Percentiles rank a stretch among this genome's conserved stretches.
Evolutionary conservation across 2,329 filamentous ascomycete species (phyloP).

Genomic region (Diaporthe citrichinensis): DNA sequence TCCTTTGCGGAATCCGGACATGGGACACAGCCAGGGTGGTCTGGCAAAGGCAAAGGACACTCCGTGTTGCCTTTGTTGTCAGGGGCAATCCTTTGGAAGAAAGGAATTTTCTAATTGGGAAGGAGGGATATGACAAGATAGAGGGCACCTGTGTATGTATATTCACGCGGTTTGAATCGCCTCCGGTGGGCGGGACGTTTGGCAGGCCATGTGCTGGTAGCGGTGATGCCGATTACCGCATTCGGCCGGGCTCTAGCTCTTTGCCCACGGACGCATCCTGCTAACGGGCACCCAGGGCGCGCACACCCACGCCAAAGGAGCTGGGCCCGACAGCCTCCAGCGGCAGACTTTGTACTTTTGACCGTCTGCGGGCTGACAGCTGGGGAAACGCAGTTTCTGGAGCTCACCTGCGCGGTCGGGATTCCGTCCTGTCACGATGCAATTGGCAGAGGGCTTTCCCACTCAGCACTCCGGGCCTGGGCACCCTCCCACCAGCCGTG

Average conservation of each 20-base stretch:
- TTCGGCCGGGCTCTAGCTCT: slow-evolving; percentile 40
- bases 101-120: slow-evolving; percentile 30
- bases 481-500: slow-evolving; percentile 11
- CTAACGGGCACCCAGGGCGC: slow-evolving; percentile 32
- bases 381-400: background rate
- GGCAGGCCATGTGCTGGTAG: slow-evolving; percentile 41
- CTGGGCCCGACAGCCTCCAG: slow-evolving; percentile 27
- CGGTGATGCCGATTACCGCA: slow-evolving; percentile 42
- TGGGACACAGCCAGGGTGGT: slow-evolving; percentile 38
- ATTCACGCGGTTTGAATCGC: slow-evolving; percentile 33
- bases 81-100: slow-evolving; percentile 37
- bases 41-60: slow-evolving; percentile 37
- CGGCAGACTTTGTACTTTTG: slow-evolving; percentile 37
- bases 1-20: slow-evolving; percentile 38
- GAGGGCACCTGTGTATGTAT: slow-evolving; percentile 44
- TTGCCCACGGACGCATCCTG: slow-evolving; percentile 37
- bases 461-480: slow-evolving; percentile 1
- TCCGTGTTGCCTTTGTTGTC: slow-evolving; percentile 40
- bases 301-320: slow-evolving; percentile 27
- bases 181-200: slow-evolving; percentile 35
- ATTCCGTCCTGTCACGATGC: slow-evolving; percentile 39
- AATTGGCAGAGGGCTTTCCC: slow-evolving; percentile 21
- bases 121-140: slow-evolving; percentile 16
- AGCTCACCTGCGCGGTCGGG: slow-evolving; percentile 8
- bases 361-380: slow-evolving; percentile 29